phyloP scores from a whole-genome alignment of 768 basidiomycete species.

The Porpolomopsis calyptriformis region DNA sequence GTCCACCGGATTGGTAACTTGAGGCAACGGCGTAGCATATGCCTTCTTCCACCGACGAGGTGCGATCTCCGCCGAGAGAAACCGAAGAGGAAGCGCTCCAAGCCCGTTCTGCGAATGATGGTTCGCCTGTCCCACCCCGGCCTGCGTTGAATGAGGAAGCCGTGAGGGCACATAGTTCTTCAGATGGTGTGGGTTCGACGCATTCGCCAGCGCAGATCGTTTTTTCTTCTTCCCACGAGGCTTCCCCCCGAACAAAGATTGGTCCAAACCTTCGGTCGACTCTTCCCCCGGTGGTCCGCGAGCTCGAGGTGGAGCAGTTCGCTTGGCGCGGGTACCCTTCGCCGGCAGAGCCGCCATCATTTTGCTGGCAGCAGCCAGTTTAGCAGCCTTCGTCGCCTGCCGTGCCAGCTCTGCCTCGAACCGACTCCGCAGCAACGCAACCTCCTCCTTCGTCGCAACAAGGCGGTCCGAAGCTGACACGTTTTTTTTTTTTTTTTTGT shows the following conservation, averaged over 20 bases:
- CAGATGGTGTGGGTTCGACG: conserved; percentile 91
- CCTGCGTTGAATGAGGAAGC: conserved; percentile 40
- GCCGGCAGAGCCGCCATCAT: conserved; percentile 19
- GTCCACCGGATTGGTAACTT: conserved; percentile 51
- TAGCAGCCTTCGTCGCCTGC: conserved; percentile 54
- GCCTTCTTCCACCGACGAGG: conserved; percentile 25
- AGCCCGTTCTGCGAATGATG: conserved; percentile 38
- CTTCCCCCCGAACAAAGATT: conserved; percentile 21
- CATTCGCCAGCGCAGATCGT: conserved; percentile 80
- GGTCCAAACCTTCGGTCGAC: conserved; percentile 29
- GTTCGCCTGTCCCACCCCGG: conserved; percentile 26
- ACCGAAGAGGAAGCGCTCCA: conserved; percentile 52
- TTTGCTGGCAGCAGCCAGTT: conserved; percentile 33
- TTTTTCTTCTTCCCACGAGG: conserved; percentile 79
- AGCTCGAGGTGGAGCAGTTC: conserved; percentile 24
- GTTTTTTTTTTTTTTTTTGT: no score
- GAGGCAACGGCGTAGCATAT: conserved; percentile 11
- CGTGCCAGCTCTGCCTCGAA: conserved; percentile 68
- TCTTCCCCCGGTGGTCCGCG: conserved; percentile 21
- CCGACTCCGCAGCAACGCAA: conserved; percentile 48
- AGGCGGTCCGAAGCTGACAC: conserved; percentile 61
- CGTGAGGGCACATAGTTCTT: conserved; percentile 89
- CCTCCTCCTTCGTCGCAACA: conserved; percentile 58
- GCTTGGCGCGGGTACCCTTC: conserved; percentile 23
- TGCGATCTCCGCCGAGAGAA: conserved; percentile 60